Conservation (phyloP, 148 eudicot genomes). For the Persicaria tinctoria region DNA sequence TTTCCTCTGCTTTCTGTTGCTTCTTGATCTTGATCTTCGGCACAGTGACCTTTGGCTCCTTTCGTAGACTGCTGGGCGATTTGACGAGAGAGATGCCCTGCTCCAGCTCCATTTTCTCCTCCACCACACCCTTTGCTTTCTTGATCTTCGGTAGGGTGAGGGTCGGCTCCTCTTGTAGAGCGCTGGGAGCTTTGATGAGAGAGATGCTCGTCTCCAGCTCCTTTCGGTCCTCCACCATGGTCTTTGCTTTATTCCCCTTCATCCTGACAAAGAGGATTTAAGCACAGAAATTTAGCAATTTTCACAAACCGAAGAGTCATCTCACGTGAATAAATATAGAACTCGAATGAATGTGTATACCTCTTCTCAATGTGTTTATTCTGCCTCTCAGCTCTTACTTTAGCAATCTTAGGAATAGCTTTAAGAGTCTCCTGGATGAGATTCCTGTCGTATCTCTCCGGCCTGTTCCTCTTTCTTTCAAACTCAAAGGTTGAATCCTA, state of each 20-base stretch:
- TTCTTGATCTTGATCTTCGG: slow-evolving; percentile 57
- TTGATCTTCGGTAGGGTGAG: no score
- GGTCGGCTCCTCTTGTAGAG: no score
- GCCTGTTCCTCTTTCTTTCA: slow-evolving; percentile 93
- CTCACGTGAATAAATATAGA: no score
- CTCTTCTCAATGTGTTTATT: slow-evolving; percentile 40
- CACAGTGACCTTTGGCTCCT: slow-evolving; percentile 39
- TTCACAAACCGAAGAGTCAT: neutral
- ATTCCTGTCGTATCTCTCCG: slow-evolving; percentile 89
- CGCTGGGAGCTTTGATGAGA: no score
- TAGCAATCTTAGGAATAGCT: slow-evolving; percentile 67
- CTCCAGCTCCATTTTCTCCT: slow-evolving; percentile 25
- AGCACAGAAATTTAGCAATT: neutral
- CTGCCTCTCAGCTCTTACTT: slow-evolving; percentile 42
- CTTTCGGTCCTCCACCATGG: slow-evolving; percentile 18
- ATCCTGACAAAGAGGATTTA: slow-evolving; percentile 30
- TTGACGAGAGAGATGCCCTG: slow-evolving; percentile 41
- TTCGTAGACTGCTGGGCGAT: slow-evolving; percentile 37
- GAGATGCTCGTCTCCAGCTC: no score
- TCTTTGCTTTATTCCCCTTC: slow-evolving; percentile 34
- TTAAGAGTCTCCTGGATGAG: slow-evolving; percentile 46
- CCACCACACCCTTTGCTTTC: no score
- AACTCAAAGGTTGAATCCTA: slow-evolving; percentile 94
- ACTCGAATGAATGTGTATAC: slow-evolving; percentile 25
- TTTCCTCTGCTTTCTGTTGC: slow-evolving; percentile 33